phyloP scores from a whole-genome alignment of 2,329 filamentous ascomycete species.

The Cephalotrichum gorgonifer region DNA sequence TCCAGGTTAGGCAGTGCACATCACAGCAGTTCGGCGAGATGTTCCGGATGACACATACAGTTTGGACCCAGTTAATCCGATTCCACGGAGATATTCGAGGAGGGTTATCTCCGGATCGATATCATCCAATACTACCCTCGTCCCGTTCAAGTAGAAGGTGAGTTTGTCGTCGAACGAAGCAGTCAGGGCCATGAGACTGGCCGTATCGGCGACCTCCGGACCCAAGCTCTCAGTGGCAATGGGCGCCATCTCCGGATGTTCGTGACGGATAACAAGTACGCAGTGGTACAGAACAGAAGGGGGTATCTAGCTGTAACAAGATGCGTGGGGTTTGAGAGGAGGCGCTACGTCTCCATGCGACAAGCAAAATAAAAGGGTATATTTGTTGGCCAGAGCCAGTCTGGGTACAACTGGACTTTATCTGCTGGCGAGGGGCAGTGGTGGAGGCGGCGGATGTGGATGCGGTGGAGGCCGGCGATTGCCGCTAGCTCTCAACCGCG shows the following conservation, averaged over 20 bases:
- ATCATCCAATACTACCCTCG: conserved; percentile 73
- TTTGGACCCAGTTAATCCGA: conserved; percentile 92
- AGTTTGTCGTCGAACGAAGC: conserved; percentile 77
- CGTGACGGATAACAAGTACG: not conserved
- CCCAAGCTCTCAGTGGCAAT: conserved; percentile 1
- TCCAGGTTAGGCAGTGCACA: not conserved
- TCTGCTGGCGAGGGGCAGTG: too few relatives aligned
- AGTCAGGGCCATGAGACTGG: conserved; percentile 38
- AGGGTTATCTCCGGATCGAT: conserved; percentile 88
- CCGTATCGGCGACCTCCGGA: conserved; percentile 1
- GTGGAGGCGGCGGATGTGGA: too few relatives aligned
- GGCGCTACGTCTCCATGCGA: not conserved
- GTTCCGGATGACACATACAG: conserved; percentile 36
- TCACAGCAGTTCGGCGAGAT: not conserved
- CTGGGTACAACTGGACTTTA: not conserved
- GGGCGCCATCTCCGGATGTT: not conserved
- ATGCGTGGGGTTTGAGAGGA: not conserved
- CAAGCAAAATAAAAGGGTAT: not conserved
- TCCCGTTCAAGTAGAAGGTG: conserved; percentile 90
- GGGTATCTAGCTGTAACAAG: not conserved
- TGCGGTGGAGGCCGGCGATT: conserved; percentile 4
- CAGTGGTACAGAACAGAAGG: not conserved
- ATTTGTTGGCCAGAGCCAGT: not conserved
- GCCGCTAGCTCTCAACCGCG: conserved; percentile 2
- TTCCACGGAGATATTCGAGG: conserved; percentile 83